Conservation (phyloP, 2,329 filamentous ascomycete species). For the Achaetomium macrosporum region DNA sequence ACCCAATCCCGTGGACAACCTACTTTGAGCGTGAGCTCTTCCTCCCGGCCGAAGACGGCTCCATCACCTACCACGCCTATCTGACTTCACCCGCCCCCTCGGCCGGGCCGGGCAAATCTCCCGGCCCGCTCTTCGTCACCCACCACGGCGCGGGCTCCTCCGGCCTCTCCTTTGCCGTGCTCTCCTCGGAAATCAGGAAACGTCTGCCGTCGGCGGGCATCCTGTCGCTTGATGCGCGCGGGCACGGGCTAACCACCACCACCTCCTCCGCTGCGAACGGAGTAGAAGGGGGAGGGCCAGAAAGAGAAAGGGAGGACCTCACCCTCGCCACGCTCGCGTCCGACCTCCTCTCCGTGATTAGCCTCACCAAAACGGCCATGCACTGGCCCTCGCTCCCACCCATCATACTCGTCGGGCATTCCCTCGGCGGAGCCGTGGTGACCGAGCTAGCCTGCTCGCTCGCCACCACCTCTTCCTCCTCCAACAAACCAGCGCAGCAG, state of each 20-base stretch:
- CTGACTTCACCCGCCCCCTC: conserved; percentile 63
- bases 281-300: conserved; percentile 25
- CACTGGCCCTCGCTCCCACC: conserved; percentile 68
- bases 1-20: conserved; percentile 75
- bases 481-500: not conserved
- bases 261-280: not conserved
- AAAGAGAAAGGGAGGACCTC: conserved; percentile 50
- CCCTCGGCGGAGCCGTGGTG: conserved; percentile 84
- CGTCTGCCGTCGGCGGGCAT: conserved; percentile 74
- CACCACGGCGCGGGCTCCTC: conserved; percentile 95
- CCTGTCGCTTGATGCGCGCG: conserved; percentile 77
- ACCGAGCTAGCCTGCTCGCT: conserved; percentile 69
- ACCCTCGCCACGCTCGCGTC: conserved; percentile 64
- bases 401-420: conserved; percentile 82
- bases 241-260: conserved; percentile 70
- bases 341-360: conserved; percentile 67
- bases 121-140: conserved; percentile 78
- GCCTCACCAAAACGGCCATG: conserved; percentile 61
- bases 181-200: conserved; percentile 71
- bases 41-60: conserved; percentile 42
- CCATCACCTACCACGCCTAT: conserved; percentile 74
- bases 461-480: conserved; percentile 43
- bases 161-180: conserved; percentile 81
- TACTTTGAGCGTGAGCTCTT: conserved; percentile 88
- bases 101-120: conserved; percentile 35